These are phyloP conservation scores for Melanopsichium pennsylvanicum DNA, from an alignment of 1,284 basidiomycete genomes.

Conservation along the genomic window DNA sequence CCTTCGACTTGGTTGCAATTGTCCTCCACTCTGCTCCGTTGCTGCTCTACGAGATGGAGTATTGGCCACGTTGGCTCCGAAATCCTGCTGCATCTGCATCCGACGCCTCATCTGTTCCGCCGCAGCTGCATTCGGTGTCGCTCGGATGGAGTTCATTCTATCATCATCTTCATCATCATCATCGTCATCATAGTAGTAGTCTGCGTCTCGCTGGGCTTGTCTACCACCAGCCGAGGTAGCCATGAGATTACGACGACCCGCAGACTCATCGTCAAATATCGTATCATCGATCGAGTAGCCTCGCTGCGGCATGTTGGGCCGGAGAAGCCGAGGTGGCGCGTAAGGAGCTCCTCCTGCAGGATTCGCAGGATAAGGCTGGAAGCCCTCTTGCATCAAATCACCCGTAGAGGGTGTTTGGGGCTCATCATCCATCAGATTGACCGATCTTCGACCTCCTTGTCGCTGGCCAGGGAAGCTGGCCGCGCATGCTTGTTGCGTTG, in stretches of 20 bases:
- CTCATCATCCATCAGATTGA: constrained; percentile 29
- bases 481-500: constrained; percentile 2
- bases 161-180: constrained; percentile 11
- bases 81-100: constrained; percentile 38
- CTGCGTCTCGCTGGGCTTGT: constrained; percentile 10
- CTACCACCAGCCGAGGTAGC: constrained; percentile 5
- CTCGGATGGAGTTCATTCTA: background rate
- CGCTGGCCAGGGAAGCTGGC: constrained; percentile 21
- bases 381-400: constrained; percentile 37
- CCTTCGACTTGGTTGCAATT: constrained; percentile 8
- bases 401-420: constrained; percentile 44
- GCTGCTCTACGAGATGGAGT: constrained; percentile 22
- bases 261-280: constrained; percentile 43
- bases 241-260: constrained; percentile 37
- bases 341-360: constrained; percentile 27
- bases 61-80: constrained; percentile 3
- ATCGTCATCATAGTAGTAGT: constrained; percentile 19
- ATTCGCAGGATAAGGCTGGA: constrained; percentile 20
- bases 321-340: constrained; percentile 34
- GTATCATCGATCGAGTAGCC: constrained; percentile 46
- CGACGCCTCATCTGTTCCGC: constrained; percentile 26
- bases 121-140: constrained; percentile 22
- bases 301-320: constrained; percentile 35
- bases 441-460: constrained; percentile 8
- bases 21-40: background rate